These are phyloP conservation scores for Lecanicillium sp. DNA, from an alignment of 2,329 filamentous ascomycete species.

Conservation along the genomic window DNA sequence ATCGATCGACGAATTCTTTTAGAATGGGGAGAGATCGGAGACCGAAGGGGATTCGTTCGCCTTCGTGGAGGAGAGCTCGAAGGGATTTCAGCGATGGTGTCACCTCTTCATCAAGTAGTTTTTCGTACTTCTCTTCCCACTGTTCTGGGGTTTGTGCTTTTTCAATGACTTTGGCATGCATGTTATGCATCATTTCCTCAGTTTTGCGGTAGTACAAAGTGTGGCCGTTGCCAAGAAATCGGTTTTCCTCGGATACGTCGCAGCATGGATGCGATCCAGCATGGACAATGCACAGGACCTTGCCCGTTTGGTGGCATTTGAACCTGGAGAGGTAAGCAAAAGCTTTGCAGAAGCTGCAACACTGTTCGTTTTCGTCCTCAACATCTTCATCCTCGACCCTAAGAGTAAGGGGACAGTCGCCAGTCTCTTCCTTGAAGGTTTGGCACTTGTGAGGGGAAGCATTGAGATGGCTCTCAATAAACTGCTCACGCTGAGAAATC, in stretches of 20 bases:
- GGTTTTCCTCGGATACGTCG: conserved; percentile 54
- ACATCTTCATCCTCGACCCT: conserved; percentile 65
- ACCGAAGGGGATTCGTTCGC: conserved; percentile 90
- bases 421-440: conserved; percentile 31
- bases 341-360: conserved; percentile 85
- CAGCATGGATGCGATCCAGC: conserved; percentile 78
- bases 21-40: conserved; percentile 75
- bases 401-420: conserved; percentile 51
- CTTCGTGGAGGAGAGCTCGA: conserved; percentile 77
- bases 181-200: conserved; percentile 57
- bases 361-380: conserved; percentile 87
- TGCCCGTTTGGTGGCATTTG: conserved; percentile 73
- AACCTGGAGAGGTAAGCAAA: conserved; percentile 89
- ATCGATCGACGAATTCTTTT: conserved; percentile 85
- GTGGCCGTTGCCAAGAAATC: conserved; percentile 64
- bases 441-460: conserved; percentile 44
- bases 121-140: conserved; percentile 88
- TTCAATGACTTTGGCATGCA: conserved; percentile 71
- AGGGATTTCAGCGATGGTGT: conserved; percentile 80
- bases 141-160: conserved; percentile 77
- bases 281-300: conserved; percentile 74
- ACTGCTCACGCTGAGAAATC: conserved; percentile 55
- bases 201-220: conserved; percentile 69
- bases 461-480: conserved; percentile 58
- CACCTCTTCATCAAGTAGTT: conserved; percentile 72